Percentiles rank a stretch among this genome's conserved stretches.
phyloP scores from a whole-genome alignment of 2,329 filamentous ascomycete species.

The Alternaria postmessia region DNA sequence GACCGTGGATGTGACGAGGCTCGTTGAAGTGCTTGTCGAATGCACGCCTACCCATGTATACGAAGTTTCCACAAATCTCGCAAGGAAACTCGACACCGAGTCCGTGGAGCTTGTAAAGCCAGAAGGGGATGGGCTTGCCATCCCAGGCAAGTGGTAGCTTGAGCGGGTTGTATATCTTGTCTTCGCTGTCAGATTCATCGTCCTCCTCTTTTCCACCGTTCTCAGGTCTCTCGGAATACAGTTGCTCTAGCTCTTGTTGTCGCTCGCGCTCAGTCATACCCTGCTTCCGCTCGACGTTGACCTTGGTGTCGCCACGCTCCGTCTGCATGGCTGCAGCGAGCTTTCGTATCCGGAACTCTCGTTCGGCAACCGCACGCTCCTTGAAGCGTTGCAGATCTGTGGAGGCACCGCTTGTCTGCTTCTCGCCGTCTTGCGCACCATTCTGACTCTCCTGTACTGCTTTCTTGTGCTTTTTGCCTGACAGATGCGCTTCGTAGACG shows the following conservation, averaged over 20 bases:
- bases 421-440: slow-evolving; percentile 23
- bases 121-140: slow-evolving; percentile 98
- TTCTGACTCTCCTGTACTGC: slow-evolving; percentile 68
- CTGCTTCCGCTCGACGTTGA: slow-evolving; percentile 95
- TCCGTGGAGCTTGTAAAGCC: slow-evolving; percentile 96
- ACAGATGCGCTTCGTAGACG: slow-evolving; percentile 88
- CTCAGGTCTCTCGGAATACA: slow-evolving; percentile 71
- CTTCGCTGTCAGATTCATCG: slow-evolving; percentile 74
- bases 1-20: slow-evolving; percentile 86
- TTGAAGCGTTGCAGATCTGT: slow-evolving; percentile 63
- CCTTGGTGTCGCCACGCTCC: slow-evolving; percentile 85
- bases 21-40: slow-evolving; percentile 99
- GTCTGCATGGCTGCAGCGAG: slow-evolving; percentile 84
- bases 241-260: slow-evolving; percentile 88
- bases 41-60: slow-evolving; percentile 96
- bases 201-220: slow-evolving; percentile 66
- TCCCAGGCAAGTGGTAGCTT: slow-evolving; percentile 98
- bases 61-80: slow-evolving; percentile 96
- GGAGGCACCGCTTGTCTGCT: slow-evolving; percentile 29
- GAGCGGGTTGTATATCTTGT: slow-evolving; percentile 94
- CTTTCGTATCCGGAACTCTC: slow-evolving; percentile 83
- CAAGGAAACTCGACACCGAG: slow-evolving; percentile 94
- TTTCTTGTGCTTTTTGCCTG: slow-evolving; percentile 90
- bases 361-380: slow-evolving; percentile 87
- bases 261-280: slow-evolving; percentile 98